Percentiles rank a stretch among this genome's conserved stretches.
Conservation (phyloP, 768 basidiomycete genomes). For the Hypholoma fasciculare region DNA sequence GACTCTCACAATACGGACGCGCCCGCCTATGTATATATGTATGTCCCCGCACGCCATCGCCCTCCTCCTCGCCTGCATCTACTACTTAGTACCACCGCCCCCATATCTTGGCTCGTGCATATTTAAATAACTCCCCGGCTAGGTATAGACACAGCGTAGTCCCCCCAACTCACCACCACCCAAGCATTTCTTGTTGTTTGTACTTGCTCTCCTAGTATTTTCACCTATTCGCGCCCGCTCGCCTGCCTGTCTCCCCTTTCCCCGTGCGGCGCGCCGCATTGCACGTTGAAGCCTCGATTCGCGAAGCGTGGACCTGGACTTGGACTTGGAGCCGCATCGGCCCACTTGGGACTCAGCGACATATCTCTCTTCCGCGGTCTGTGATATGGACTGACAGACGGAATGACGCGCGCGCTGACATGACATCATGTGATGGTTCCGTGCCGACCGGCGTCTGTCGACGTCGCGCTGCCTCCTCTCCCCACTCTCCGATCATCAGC, state of each 20-base stretch:
- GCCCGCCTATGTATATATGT: slow-evolving; percentile 26
- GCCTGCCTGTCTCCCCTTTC: not conserved
- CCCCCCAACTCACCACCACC: not conserved
- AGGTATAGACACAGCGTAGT: slow-evolving; percentile 15
- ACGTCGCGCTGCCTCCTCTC: not conserved
- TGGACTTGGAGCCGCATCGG: not conserved
- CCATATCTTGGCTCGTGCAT: slow-evolving; percentile 26
- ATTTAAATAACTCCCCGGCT: slow-evolving; percentile 17
- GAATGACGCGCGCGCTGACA: slow-evolving; percentile 6
- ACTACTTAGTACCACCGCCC: slow-evolving; percentile 10
- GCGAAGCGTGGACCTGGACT: too few species aligned
- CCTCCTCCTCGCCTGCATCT: slow-evolving; percentile 12
- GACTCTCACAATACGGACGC: slow-evolving; percentile 23
- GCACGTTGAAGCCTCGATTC: too few species aligned
- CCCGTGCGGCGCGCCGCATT: not conserved
- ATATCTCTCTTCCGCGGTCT: not conserved
- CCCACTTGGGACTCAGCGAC: not conserved
- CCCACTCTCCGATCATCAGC: not conserved
- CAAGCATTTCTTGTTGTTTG: slow-evolving; percentile 19
- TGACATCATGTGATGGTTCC: slow-evolving; percentile 12
- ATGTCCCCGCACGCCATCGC: slow-evolving; percentile 15
- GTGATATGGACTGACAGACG: slow-evolving; percentile 1
- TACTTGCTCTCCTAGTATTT: slow-evolving; percentile 19
- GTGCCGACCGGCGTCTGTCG: slow-evolving; percentile 2
- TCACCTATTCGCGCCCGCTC: not conserved